Evolutionary conservation across 108 stramenopile genomes (phyloP), one percentile per base, ranked within the genome.

Genomic region (Aureococcus anophagefferens): DNA sequence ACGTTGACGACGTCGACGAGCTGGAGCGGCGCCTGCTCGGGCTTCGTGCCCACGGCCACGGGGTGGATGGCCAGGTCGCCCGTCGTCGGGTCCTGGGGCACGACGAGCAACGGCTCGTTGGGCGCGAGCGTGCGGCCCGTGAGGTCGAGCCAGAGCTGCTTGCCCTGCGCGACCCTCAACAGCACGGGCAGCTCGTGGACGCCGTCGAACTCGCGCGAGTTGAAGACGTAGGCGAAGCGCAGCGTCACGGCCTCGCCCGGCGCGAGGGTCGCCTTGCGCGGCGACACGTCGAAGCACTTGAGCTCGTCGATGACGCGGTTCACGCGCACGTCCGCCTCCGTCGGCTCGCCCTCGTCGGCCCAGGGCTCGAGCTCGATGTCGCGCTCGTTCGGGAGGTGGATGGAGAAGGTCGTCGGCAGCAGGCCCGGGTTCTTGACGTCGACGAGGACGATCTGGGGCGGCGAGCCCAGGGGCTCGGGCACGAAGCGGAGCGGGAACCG

Each of bases 61-160:
- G 77, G 73, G 66, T 35, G 25, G 4, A 76, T 15, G 4, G 63
- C 15, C 33, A 64, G 30, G 21, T 62, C 11, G 5, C 44, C 40
- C 25, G 69, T 66, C 44, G 35, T 68, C 30, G 66, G 69, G 13
- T 44, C 40, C 40, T 44, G 5, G 40, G 40, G 40, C 40, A 44
- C 40, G 14, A 67, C 16, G 29, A 76, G n/a, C 31, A 33, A 69
- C 33, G 63, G 46, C 35, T 64, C 35, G 25, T 7, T 32, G 30
- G 30, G 28, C 36, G 64, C 67, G 30, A 78, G 46, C 17, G 77
- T 78, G 32, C 68, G 9, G 13, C 84, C 84, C 51, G 66, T 72
- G 45, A 83, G 65, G 44, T 84, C 67, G 25, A 84, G 63, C 71
- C 73, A 84, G 63, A 83, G 77, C 62, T 84, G 84, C 3, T 82